These are phyloP conservation scores for Rosa rugosa DNA, from an alignment of 306 rosid genomes.

Conservation along the genomic window DNA sequence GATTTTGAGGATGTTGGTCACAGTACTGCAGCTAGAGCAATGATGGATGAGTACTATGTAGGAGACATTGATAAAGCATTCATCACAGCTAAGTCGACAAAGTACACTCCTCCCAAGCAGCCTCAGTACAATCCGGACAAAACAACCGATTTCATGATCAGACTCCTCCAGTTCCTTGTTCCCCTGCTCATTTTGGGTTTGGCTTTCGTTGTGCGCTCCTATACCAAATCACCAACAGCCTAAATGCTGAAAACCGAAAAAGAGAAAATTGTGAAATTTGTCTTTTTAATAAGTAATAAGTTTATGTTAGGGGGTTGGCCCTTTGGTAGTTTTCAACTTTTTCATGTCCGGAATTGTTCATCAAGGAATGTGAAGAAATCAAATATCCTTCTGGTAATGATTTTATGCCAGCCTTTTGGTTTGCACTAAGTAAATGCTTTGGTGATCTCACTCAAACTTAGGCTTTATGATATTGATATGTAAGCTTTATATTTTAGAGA, in stretches of 20 bases:
- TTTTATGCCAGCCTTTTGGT: constrained; percentile 24
- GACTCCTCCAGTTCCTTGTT: constrained; percentile 75
- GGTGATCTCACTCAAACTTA: neutral
- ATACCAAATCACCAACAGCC: constrained; percentile 49
- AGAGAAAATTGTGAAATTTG: constrained; percentile 5
- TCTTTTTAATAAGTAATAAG: constrained; percentile 38
- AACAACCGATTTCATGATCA: constrained; percentile 62
- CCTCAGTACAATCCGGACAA: constrained; percentile 73
- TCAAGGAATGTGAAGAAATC: constrained; percentile 17
- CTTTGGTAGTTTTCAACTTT: constrained; percentile 11
- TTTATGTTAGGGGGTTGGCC: constrained; percentile 18
- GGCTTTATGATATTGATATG: neutral
- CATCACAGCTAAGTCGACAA: constrained; percentile 41
- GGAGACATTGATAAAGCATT: constrained; percentile 76
- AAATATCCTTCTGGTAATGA: constrained; percentile 21
- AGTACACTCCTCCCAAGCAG: constrained; percentile 75
- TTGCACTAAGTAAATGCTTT: neutral
- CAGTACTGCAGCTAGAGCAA: constrained; percentile 68
- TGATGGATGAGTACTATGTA: constrained; percentile 83
- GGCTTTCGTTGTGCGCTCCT: constrained; percentile 73
- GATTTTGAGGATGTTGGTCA: constrained; percentile 91
- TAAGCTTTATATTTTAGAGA: neutral
- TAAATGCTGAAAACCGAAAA: neutral
- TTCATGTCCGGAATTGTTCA: constrained; percentile 18
- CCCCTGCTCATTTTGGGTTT: constrained; percentile 75